Evolutionary conservation across 2,329 filamentous ascomycete genomes (phyloP).

Genomic region (Rhytidhysteron rufulum): DNA sequence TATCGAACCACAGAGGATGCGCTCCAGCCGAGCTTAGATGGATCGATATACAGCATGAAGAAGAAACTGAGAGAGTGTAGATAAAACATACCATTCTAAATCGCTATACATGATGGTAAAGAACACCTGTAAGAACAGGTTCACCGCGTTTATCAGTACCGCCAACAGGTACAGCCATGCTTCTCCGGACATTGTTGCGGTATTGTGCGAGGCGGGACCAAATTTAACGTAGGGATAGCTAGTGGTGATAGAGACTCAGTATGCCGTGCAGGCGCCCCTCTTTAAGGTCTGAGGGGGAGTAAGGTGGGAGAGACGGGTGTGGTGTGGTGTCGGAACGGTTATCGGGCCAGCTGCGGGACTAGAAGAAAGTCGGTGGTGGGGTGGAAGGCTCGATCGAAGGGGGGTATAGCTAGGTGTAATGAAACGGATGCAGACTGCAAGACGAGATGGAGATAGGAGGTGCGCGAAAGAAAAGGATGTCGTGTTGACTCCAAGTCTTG

Average conservation of each 20-base stretch:
- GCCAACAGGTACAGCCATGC: constrained; percentile 97
- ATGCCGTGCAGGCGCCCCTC: no score
- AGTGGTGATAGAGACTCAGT: no score
- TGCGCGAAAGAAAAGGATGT: no score
- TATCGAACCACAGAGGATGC: no score
- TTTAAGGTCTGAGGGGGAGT: background rate
- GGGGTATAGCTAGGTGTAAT: background rate
- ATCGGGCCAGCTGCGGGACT: constrained; percentile 27
- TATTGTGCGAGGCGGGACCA: constrained; percentile 17
- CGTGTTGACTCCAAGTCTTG: no score
- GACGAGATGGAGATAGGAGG: no score
- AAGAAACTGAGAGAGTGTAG: no score
- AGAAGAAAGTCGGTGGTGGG: constrained; percentile 3
- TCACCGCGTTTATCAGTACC: constrained; percentile 99
- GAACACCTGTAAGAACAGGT: constrained; percentile 99
- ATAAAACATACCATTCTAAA: constrained; percentile 92
- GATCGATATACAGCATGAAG: no score
- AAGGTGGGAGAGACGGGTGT: constrained; percentile 7
- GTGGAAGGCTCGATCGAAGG: background rate
- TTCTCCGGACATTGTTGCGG: constrained; percentile 81
- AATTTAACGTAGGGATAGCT: no score
- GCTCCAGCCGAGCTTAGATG: no score
- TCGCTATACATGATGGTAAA: constrained; percentile 99
- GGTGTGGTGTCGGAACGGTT: constrained; percentile 30
- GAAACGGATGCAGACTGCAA: no score